These are phyloP conservation scores for Eucalyptus marginata DNA, from an alignment of 345 rosid genomes.

Conservation along the genomic window DNA sequence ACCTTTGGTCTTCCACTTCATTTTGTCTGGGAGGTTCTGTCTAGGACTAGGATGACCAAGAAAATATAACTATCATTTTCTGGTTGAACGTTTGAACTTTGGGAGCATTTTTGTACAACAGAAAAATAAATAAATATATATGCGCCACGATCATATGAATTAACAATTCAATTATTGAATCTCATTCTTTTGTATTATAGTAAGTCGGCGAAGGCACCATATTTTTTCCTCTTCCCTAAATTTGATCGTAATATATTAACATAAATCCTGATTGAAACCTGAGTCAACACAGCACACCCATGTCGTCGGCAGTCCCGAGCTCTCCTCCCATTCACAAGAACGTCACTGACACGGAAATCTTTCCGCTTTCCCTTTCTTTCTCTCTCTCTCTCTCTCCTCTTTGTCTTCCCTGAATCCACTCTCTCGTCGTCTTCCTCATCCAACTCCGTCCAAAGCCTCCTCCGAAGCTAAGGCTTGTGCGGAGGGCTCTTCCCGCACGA, in stretches of 20 bases:
- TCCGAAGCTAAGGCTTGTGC: conserved; percentile 64
- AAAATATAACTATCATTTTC: background rate
- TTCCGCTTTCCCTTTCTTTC: conserved; percentile 15
- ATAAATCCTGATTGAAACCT: background rate
- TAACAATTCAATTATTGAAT: background rate
- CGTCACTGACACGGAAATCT: conserved; percentile 8
- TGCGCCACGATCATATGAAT: background rate
- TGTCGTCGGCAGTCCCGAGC: background rate
- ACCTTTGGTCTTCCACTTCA: background rate
- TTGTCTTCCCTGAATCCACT: background rate
- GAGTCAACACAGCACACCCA: background rate
- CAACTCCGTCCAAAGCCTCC: conserved; percentile 42
- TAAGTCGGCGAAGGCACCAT: background rate
- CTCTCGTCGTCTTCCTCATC: background rate
- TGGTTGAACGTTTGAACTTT: background rate
- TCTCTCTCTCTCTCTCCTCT: background rate
- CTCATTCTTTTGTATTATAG: background rate
- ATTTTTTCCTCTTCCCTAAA: background rate
- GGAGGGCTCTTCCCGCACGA: conserved; percentile 63
- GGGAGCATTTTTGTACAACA: background rate
- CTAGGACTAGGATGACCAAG: background rate
- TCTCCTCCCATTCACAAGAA: background rate
- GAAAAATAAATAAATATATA: background rate
- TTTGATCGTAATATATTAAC: background rate
- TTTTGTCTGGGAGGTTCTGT: background rate